A percentile compares a stretch with the other conserved stretches of the same genome.
Evolutionary conservation across 2,329 filamentous ascomycete genomes (phyloP).

Genomic region (Hymenoscyphus infarciens): DNA sequence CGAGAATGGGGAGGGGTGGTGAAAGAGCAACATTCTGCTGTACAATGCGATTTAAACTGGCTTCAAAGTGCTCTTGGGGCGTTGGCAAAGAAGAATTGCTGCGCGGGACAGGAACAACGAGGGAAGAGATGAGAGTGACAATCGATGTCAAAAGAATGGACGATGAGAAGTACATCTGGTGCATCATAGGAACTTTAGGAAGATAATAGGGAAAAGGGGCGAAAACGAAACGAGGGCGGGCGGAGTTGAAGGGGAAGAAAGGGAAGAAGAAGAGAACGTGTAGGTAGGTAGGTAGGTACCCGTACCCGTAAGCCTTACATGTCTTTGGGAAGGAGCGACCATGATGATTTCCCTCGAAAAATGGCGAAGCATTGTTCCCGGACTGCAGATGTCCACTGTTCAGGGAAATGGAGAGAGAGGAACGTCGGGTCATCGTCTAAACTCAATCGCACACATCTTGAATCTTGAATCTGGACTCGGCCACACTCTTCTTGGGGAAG

Average conservation of each 20-base stretch:
- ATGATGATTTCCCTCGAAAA: no score
- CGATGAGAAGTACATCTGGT: slow-evolving; percentile 9
- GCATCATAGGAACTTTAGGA: neutral
- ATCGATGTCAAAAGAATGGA: slow-evolving; percentile 13
- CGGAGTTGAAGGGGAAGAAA: neutral
- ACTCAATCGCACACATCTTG: neutral
- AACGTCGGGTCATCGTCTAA: neutral
- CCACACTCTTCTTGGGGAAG: neutral
- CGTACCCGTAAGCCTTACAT: no score
- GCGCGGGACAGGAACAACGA: slow-evolving; percentile 3
- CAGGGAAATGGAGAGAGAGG: no score
- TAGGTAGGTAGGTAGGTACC: no score
- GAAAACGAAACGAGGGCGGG: no score
- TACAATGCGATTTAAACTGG: slow-evolving; percentile 4
- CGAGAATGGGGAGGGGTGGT: slow-evolving; percentile 20
- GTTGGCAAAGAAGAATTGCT: neutral
- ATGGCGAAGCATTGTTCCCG: no score
- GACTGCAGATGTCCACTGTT: no score
- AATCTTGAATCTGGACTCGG: neutral
- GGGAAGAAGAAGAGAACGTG: neutral
- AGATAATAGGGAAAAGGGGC: neutral
- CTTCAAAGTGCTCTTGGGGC: neutral
- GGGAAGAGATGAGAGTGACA: slow-evolving; percentile 7
- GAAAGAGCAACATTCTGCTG: slow-evolving; percentile 18
- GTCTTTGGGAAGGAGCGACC: no score